phyloP scores from a whole-genome alignment of 306 rosid genomes.

The Gynostemma pentaphyllum region DNA sequence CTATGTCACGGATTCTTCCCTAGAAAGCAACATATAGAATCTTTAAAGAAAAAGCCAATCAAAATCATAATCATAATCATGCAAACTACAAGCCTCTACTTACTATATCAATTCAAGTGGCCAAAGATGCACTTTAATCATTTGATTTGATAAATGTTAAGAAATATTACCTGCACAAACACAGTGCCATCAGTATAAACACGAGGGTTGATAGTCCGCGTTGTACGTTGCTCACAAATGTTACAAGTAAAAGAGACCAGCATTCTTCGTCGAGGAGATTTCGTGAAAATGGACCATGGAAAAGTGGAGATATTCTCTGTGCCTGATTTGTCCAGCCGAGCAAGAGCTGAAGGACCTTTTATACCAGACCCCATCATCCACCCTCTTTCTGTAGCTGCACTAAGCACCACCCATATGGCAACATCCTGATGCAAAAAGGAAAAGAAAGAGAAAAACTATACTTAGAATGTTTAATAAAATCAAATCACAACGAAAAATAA shows the following conservation, averaged over 20 bases:
- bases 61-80: too few species aligned
- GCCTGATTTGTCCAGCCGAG: conserved; percentile 34
- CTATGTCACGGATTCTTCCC: not conserved
- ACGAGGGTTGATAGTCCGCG: conserved; percentile 89
- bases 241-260: conserved; percentile 90
- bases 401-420: conserved; percentile 90
- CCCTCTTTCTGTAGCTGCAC: conserved; percentile 85
- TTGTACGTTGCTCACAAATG: conserved; percentile 90
- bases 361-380: conserved; percentile 98
- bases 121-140: not conserved
- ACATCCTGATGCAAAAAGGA: conserved; percentile 40
- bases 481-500: not conserved
- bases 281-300: conserved; percentile 97
- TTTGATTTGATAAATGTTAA: not conserved
- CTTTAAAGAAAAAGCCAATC: not conserved
- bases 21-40: not conserved
- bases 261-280: conserved; percentile 90
- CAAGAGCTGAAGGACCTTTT: conserved; percentile 91
- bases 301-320: conserved; percentile 71
- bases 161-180: conserved; percentile 68
- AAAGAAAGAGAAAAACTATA: not conserved
- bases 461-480: not conserved
- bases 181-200: conserved; percentile 98
- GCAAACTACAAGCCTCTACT: not conserved
- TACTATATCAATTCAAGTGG: not conserved